Evolutionary conservation across 495 filamentous ascomycete species (phyloP).

Genomic region (Pseudevernia furfuracea): DNA sequence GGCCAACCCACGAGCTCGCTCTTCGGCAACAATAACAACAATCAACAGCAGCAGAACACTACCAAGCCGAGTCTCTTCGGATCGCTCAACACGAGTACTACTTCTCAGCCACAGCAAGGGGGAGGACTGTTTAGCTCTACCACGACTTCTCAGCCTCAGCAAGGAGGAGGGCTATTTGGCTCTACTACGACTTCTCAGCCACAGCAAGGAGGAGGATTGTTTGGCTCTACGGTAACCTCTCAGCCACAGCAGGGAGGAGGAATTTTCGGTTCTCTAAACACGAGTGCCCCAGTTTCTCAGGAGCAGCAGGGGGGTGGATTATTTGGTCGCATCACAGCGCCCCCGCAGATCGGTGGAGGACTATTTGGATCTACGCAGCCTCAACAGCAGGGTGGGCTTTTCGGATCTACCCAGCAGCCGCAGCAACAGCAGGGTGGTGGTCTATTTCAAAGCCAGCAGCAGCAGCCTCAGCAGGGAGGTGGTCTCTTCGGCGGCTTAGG

Average conservation of each 20-base stretch:
- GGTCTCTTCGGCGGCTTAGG: constrained; percentile 22
- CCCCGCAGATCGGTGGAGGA: constrained; percentile 28
- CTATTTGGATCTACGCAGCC: constrained; percentile 33
- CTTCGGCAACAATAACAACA: constrained; percentile 35
- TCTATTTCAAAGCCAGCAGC: constrained; percentile 33
- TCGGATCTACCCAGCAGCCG: constrained; percentile 28
- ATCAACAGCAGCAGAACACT: constrained; percentile 28
- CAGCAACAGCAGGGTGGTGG: constrained; percentile 32
- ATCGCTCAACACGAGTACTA: constrained; percentile 15
- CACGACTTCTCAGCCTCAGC: constrained; percentile 26
- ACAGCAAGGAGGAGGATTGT: constrained; percentile 27
- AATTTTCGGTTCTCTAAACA: constrained; percentile 15
- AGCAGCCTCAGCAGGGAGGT: constrained; percentile 29
- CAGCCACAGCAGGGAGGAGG: constrained; percentile 28
- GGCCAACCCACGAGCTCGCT: constrained; percentile 33
- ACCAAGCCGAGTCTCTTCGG: constrained; percentile 37
- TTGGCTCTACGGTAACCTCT: constrained; percentile 30
- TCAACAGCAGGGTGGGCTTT: constrained; percentile 30
- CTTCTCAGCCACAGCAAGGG: constrained; percentile 7
- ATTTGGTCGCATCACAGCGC: constrained; percentile 25
- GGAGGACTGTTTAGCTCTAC: constrained; percentile 20
- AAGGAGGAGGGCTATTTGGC: constrained; percentile 19
- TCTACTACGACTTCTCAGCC: constrained; percentile 25
- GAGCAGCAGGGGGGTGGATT: constrained; percentile 32
- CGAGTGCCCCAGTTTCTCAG: constrained; percentile 19